A percentile compares a stretch with the other conserved stretches of the same genome.
Conservation (phyloP, 148 eudicot genomes). For the Hydrangea macrophylla region DNA sequence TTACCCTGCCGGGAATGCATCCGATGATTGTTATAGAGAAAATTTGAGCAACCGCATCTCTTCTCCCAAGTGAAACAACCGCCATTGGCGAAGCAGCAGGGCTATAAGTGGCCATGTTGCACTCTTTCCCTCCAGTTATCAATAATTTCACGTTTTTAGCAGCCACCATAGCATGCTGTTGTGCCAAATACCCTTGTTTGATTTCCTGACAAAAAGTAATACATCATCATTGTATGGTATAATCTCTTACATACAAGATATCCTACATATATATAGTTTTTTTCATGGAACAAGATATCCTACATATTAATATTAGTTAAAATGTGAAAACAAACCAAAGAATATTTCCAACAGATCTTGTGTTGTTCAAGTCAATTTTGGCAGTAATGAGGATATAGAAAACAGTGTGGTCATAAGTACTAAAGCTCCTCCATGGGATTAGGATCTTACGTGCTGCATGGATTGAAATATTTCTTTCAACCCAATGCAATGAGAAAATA, state of each 20-base stretch:
- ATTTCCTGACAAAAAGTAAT: slow-evolving; percentile 31
- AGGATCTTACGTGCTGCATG: neutral
- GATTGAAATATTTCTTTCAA: neutral
- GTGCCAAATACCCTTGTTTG: slow-evolving; percentile 53
- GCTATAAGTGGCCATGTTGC: slow-evolving; percentile 26
- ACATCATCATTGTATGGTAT: neutral
- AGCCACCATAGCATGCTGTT: slow-evolving; percentile 37
- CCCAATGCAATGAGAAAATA: neutral
- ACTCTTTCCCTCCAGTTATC: slow-evolving; percentile 25
- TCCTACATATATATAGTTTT: neutral
- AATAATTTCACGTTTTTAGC: slow-evolving; percentile 40
- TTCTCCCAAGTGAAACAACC: slow-evolving; percentile 44
- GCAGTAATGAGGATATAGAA: neutral
- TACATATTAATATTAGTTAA: neutral
- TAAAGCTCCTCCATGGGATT: neutral
- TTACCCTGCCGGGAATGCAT: slow-evolving; percentile 39
- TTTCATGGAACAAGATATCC: neutral
- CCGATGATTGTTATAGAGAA: slow-evolving; percentile 36
- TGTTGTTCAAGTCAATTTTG: neutral
- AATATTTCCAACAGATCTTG: neutral
- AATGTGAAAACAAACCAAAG: neutral
- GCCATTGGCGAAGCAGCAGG: slow-evolving; percentile 37
- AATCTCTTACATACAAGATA: neutral
- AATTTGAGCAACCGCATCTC: slow-evolving; percentile 42
- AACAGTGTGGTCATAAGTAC: neutral